Conservation (phyloP, 805 yeast species). For the Yarrowia sp. region DNA sequence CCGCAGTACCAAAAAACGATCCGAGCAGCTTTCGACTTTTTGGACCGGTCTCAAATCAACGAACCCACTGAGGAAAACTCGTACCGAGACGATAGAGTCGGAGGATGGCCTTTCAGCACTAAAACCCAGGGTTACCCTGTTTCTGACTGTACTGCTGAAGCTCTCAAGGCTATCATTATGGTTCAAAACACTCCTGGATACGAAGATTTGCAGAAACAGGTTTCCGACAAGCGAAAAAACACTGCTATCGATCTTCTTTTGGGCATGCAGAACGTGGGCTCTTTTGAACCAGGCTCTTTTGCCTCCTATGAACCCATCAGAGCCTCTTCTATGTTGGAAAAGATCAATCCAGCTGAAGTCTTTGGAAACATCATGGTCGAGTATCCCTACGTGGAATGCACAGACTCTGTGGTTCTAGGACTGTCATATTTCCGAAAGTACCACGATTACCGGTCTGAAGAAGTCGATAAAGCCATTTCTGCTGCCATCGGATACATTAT, state of each 20-base stretch:
- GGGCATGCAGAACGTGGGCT: conserved; percentile 70
- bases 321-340: conserved; percentile 72
- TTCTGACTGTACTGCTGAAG: conserved; percentile 95
- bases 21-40: conserved; percentile 62
- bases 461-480: conserved; percentile 64
- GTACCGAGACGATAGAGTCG: conserved; percentile 76
- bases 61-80: conserved; percentile 73
- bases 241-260: conserved; percentile 75
- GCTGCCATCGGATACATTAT: conserved; percentile 72
- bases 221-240: conserved; percentile 52
- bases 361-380: conserved; percentile 98
- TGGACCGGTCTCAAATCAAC: conserved; percentile 80
- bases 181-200: conserved; percentile 64
- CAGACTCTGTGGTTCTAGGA: conserved; percentile 92
- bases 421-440: conserved; percentile 69
- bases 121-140: conserved; percentile 96
- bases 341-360: conserved; percentile 92
- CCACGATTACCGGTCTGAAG: conserved; percentile 61
- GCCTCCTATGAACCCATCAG: conserved; percentile 86
- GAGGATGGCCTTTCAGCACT: conserved; percentile 96
- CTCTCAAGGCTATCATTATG: conserved; percentile 90
- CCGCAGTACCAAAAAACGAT: conserved; percentile 65
- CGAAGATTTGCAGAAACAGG: conserved; percentile 48
- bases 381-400: conserved; percentile 96
- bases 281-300: conserved; percentile 84